A percentile compares a stretch with the other conserved stretches of the same genome.
Conservation (phyloP, 208 protist genomes). For the Leishmania amazonensis region DNA sequence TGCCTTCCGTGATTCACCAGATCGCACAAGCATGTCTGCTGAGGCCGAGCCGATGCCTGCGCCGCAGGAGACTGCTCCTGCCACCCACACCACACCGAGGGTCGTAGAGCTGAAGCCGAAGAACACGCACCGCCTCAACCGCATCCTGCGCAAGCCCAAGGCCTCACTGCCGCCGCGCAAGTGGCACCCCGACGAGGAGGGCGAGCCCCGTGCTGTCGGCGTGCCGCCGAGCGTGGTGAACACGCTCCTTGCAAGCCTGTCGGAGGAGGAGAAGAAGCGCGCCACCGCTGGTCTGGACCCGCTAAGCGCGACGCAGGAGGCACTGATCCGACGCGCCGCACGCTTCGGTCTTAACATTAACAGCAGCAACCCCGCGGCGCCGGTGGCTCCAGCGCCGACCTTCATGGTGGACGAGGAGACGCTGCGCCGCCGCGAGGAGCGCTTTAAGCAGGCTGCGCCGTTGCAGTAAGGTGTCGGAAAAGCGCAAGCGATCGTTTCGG, state of each 20-base stretch:
- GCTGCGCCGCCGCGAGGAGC: constrained; percentile 58
- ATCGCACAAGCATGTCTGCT: constrained; percentile 15
- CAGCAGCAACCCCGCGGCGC: constrained; percentile 23
- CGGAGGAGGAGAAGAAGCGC: constrained; percentile 56
- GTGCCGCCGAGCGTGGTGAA: constrained; percentile 46
- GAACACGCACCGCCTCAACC: constrained; percentile 83
- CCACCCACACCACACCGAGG: constrained; percentile 2
- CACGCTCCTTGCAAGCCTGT: constrained; percentile 47
- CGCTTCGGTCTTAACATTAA: constrained; percentile 63
- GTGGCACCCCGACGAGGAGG: constrained; percentile 43
- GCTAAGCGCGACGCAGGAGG: constrained; percentile 59
- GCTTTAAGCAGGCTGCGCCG: constrained; percentile 48
- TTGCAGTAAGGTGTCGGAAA: not conserved
- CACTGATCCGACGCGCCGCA: constrained; percentile 62
- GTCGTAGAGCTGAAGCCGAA: constrained; percentile 52
- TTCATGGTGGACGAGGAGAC: constrained; percentile 63
- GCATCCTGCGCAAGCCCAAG: constrained; percentile 86
- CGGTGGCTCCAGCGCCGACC: constrained; percentile 26
- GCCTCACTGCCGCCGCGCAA: constrained; percentile 50
- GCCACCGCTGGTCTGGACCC: constrained; percentile 65
- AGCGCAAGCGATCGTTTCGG: not conserved
- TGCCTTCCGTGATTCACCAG: not conserved
- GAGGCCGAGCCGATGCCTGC: constrained; percentile 13
- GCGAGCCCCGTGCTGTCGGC: constrained; percentile 21
- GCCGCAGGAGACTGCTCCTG: constrained; percentile 3